Evolutionary conservation across 352 stramenopile genomes (phyloP), one percentile per base, ranked within the genome.

Genomic region (Pythium catenulatum): DNA sequence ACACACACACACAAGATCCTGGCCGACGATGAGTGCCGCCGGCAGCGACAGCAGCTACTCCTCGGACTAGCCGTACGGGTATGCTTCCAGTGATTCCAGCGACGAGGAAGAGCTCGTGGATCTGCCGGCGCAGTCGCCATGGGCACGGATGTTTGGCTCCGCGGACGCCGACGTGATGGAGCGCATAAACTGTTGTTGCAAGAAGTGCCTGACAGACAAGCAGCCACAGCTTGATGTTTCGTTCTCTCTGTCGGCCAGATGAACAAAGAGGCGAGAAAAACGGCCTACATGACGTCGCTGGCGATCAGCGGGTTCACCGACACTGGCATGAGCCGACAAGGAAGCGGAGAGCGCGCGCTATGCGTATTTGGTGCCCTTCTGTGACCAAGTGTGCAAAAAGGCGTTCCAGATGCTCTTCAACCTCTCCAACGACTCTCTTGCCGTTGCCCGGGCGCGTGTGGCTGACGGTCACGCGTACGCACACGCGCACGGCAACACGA

Each of bases 21-120:
- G n/a, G n/a, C n/a, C n/a, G n/a, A n/a, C n/a, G n/a, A 70, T 30
- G 36, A 79, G 39, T 27, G 52, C 54, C 36, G 13, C n/a, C 34
- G 72, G 58, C 7, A 32, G 32, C 21, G 21, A 19, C 23, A 37
- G 27, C 54, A 39, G 34, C 36, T 50, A 65, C 32, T 65, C 56
- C n/a, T 65, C 50, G 48, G 70, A 79, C 30, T 79, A 48, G 4
- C 52, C 70, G 52, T 79, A 79, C 37, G 70, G 68, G 48, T 50
- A 50, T 50, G 70, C 39, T 7, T 79, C 70, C 2, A 79, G 70
- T 36, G 48, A 27, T 27, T 30, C n/a, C 2, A 39, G 6, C 21
- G 34, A n/a, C 23, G 70, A 79, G 14, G 70, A 79, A 32, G 70
- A 68, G 6, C 4, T 37, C 30, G 48, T 21, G 45, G 52, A 50